These are phyloP conservation scores for Hibiscus syriacus DNA, from an alignment of 345 rosid species.

Conservation along the genomic window DNA sequence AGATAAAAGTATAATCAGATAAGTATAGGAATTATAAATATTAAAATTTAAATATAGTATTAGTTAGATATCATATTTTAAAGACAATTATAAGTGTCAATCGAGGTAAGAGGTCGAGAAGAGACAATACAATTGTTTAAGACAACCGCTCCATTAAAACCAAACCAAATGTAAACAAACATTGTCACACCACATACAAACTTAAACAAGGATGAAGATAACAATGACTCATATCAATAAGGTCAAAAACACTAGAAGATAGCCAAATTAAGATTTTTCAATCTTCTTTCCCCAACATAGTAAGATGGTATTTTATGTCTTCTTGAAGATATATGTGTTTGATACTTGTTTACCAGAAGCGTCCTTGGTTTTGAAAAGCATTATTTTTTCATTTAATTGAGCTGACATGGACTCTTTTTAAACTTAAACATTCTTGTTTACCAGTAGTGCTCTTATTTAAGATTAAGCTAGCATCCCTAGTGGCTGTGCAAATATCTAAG, in stretches of 20 bases:
- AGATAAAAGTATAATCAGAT: too few species aligned
- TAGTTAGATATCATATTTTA: background rate
- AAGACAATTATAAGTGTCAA: background rate
- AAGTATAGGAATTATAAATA: too few species aligned
- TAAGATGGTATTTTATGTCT: slow-evolving; percentile 10
- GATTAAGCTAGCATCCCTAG: background rate
- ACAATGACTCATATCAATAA: background rate
- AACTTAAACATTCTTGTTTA: slow-evolving; percentile 28
- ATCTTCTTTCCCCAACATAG: slow-evolving; percentile 44
- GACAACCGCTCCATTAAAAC: background rate
- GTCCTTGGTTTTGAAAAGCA: background rate
- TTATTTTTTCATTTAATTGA: background rate
- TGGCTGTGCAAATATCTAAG: background rate
- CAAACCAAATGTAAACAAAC: background rate
- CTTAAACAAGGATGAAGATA: background rate
- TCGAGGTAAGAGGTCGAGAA: too few species aligned
- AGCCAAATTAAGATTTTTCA: background rate
- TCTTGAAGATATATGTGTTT: background rate
- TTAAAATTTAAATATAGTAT: too few species aligned
- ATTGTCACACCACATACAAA: background rate
- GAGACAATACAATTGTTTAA: background rate
- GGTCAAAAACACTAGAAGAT: background rate
- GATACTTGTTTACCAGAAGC: background rate
- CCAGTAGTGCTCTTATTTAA: background rate
- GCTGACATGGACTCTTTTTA: slow-evolving; percentile 11